These are phyloP conservation scores for Fusarium pseudonygamai DNA, from an alignment of 2,329 filamentous ascomycete species.

Conservation along the genomic window DNA sequence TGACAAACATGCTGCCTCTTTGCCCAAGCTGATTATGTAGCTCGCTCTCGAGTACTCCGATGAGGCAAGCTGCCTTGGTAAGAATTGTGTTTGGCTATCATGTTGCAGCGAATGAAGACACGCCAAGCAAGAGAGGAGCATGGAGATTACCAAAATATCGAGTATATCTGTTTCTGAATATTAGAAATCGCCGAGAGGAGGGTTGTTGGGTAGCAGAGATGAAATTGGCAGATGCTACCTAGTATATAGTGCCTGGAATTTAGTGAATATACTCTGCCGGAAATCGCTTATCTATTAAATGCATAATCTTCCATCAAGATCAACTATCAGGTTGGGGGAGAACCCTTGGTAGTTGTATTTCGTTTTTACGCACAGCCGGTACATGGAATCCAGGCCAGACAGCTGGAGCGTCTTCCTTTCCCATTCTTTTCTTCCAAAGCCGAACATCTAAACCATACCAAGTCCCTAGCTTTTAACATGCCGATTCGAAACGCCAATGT, in stretches of 20 bases:
- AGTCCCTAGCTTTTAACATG: conserved; percentile 38
- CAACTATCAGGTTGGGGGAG: conserved; percentile 13
- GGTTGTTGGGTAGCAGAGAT: neutral
- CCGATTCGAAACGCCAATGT: conserved; percentile 43
- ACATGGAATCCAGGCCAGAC: conserved; percentile 19
- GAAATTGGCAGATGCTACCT: neutral
- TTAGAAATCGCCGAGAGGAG: neutral
- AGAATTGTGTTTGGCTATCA: neutral
- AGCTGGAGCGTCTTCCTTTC: conserved; percentile 29
- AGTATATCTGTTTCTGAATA: neutral
- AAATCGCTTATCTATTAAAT: conserved; percentile 2
- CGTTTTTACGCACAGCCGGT: conserved; percentile 15
- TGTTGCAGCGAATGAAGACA: neutral
- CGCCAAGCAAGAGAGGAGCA: neutral
- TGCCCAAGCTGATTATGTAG: conserved; percentile 3
- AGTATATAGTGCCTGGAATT: neutral
- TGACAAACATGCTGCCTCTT: conserved; percentile 12
- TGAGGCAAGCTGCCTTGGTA: neutral
- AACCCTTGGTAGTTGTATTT: neutral
- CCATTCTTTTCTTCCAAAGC: conserved; percentile 32
- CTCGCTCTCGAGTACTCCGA: neutral
- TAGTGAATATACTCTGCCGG: neutral
- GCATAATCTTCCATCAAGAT: conserved; percentile 39
- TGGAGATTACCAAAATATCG: neutral
- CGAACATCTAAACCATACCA: conserved; percentile 26